phyloP scores from a whole-genome alignment of 495 filamentous ascomycete genomes.

The Alectoria sarmentosa region DNA sequence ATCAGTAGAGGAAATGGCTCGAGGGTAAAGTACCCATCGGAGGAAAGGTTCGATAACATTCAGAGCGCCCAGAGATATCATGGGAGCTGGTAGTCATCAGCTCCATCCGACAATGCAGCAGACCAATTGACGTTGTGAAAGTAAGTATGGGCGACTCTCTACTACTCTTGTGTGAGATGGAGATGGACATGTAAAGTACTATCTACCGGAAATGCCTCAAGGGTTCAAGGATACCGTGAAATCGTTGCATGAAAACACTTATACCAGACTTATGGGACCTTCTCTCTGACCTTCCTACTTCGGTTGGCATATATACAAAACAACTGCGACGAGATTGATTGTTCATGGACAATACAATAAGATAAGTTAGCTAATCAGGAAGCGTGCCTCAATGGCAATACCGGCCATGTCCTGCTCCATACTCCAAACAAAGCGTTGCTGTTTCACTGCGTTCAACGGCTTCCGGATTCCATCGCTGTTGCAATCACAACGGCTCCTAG shows the following conservation, averaged over 20 bases:
- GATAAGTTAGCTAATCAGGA: no score
- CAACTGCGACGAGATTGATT: no score
- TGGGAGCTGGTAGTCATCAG: not conserved
- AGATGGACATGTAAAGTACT: no score
- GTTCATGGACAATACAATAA: no score
- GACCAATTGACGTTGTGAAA: not conserved
- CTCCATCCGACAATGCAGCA: not conserved
- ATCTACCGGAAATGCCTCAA: no score
- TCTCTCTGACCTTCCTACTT: no score
- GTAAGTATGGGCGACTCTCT: not conserved
- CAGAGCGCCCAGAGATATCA: not conserved
- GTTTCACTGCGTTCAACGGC: not conserved
- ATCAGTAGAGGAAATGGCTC: not conserved
- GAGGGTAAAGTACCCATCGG: no score
- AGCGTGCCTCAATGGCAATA: not conserved
- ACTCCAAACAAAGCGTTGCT: not conserved
- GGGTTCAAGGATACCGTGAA: no score
- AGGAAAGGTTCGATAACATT: not conserved
- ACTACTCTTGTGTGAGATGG: no score
- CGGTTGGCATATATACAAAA: no score
- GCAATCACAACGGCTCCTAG: not conserved
- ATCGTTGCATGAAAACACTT: no score
- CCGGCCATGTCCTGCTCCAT: not conserved
- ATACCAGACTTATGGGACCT: no score
- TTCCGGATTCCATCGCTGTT: not conserved